Base-by-base conservation (phyloP, 2,329 filamentous ascomycete species). In the Fusarium mundagurra region DNA sequence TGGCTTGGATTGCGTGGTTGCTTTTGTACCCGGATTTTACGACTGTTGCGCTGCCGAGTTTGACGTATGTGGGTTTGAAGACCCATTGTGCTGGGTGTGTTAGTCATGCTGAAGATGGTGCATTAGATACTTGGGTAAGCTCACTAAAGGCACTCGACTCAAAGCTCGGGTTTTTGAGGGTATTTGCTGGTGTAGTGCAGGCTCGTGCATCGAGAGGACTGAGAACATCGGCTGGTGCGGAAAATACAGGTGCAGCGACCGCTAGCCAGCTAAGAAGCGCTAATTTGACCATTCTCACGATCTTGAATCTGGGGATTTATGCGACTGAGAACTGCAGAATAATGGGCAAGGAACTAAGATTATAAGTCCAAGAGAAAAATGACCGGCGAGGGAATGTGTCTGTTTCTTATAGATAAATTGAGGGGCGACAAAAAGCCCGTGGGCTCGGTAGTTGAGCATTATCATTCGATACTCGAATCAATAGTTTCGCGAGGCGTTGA, bases 321-420 rank as follows among this genome's bases (percentile, higher is more conserved):
- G 2, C 2, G 1, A 3, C 5, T 24, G 16, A 22, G 8, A 29
- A 22, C 3, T 9, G n/a, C 2, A 48, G 9, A 27, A 8, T 12
- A 0, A 24, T 24, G 38, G 3, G 8, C 4, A 14, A 13, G 8
- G 6, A 27, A 36, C 17, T 5, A 6, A 16, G 29, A 38, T 8
- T 14, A 6, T 5, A 27, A 17, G 3, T 22, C 18, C 8, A 2
- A 8, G 2, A 2, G 8, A 9, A 10, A 41, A 0, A 16, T 0
- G 24, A 3, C 13, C 7, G 7, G 0, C 8, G 5, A 9, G 10
- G 16, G 16, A 36, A 6, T 11, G 1, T 0, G 5, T 0, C 4
- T n/a, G 11, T 4, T 16, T 20, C 14, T 64, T 65, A 45, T 64
- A 45, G 8, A 17, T 0, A 29, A 20, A 7, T 36, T 5, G 16